Percentiles rank a stretch among this genome's conserved stretches.
These are phyloP conservation scores for Ploettnerulaceae sp. DNA, from an alignment of 2,329 filamentous ascomycete genomes.

Conservation along the genomic window DNA sequence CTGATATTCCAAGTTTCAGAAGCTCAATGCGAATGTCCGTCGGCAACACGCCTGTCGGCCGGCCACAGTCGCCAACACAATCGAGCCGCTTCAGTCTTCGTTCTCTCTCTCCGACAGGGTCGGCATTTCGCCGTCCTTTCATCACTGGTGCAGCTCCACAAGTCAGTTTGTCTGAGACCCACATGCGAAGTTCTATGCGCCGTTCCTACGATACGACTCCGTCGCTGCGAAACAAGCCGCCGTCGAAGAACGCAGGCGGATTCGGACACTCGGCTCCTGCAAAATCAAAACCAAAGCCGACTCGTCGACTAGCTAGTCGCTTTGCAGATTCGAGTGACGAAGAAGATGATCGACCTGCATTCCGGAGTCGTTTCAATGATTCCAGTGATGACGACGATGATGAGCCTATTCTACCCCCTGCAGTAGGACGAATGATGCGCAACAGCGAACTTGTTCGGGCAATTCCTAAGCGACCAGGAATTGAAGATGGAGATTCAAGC, in stretches of 20 bases:
- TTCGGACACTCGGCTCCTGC: slow-evolving; percentile 25
- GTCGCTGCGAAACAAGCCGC: slow-evolving; percentile 19
- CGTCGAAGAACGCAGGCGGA: slow-evolving; percentile 14
- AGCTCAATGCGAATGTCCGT: slow-evolving; percentile 61
- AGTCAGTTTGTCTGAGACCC: slow-evolving; percentile 40
- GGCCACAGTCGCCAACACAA: slow-evolving; percentile 35
- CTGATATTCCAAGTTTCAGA: slow-evolving; percentile 58
- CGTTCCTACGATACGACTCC: slow-evolving; percentile 34
- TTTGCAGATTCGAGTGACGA: slow-evolving; percentile 36
- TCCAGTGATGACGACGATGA: slow-evolving; percentile 54
- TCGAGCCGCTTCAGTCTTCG: slow-evolving; percentile 66
- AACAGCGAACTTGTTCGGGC: slow-evolving; percentile 41
- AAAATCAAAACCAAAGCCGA: slow-evolving; percentile 20
- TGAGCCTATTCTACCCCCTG: slow-evolving; percentile 10
- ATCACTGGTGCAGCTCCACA: slow-evolving; percentile 39
- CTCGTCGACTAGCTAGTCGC: slow-evolving; percentile 21
- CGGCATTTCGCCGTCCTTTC: slow-evolving; percentile 40
- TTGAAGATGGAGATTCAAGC: slow-evolving; percentile 56
- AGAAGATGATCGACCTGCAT: slow-evolving; percentile 29
- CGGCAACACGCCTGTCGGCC: slow-evolving; percentile 30
- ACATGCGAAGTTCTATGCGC: slow-evolving; percentile 36
- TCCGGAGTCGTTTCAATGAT: slow-evolving; percentile 52
- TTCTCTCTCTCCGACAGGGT: slow-evolving; percentile 62
- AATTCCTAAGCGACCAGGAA: slow-evolving; percentile 39
- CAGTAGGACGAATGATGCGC: slow-evolving; percentile 21